Percentiles rank a stretch among this genome's conserved stretches.
phyloP scores from a whole-genome alignment of 768 basidiomycete species.

The Suillus brevipes region DNA sequence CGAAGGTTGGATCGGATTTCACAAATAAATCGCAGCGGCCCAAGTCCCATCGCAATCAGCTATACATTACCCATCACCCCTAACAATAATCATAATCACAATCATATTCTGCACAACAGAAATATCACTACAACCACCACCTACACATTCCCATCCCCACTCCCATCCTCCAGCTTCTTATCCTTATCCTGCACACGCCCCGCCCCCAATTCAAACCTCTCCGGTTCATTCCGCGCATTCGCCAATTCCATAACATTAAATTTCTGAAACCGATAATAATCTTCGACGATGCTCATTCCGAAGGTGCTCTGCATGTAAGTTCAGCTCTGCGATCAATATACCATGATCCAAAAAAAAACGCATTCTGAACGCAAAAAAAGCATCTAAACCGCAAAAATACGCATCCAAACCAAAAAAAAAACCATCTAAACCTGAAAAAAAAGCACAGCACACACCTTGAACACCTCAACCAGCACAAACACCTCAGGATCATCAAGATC shows the following conservation, averaged over 20 bases:
- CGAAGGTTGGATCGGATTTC: background rate
- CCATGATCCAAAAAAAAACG: too few relatives aligned
- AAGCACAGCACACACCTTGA: constrained; percentile 58
- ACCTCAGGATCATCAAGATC: constrained; percentile 67
- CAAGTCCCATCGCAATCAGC: too few relatives aligned
- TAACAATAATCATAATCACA: too few relatives aligned
- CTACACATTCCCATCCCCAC: background rate
- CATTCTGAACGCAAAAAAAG: too few relatives aligned
- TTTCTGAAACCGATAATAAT: constrained; percentile 70
- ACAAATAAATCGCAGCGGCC: too few relatives aligned
- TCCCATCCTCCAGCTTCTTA: constrained; percentile 10
- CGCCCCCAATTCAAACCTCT: constrained; percentile 32
- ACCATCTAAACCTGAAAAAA: background rate
- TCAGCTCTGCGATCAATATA: too few relatives aligned
- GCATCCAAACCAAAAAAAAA: background rate
- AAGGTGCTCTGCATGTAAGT: constrained; percentile 58
- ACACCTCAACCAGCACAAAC: constrained; percentile 78
- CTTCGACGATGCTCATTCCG: constrained; percentile 70
- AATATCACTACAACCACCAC: too few relatives aligned
- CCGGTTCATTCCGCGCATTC: constrained; percentile 43
- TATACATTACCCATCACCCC: too few relatives aligned
- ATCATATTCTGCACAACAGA: too few relatives aligned
- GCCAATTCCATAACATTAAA: constrained; percentile 82
- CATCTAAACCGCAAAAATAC: too few relatives aligned
- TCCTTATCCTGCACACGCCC: constrained; percentile 34